Conservation (phyloP, 768 basidiomycete genomes). For the Naematelia aurantialba region DNA sequence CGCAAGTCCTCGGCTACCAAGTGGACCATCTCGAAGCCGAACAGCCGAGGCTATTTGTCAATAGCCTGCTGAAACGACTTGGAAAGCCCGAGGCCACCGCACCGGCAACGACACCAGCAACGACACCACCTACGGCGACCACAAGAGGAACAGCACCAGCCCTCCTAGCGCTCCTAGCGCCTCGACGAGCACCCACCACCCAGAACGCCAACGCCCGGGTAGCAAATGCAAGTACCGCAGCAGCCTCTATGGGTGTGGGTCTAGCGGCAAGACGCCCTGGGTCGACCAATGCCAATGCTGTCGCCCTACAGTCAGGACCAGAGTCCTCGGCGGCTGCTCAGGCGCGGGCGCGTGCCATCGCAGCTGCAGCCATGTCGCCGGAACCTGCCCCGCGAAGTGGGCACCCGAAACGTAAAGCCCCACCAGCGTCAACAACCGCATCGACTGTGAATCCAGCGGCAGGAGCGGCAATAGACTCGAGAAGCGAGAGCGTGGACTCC, state of each 20-base stretch:
- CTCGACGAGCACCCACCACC: too few relatives aligned
- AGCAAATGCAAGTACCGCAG: too few relatives aligned
- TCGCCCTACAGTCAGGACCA: too few relatives aligned
- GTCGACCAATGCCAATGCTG: too few relatives aligned
- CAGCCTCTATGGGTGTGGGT: too few relatives aligned
- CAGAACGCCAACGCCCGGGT: too few relatives aligned
- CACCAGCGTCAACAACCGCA: not conserved
- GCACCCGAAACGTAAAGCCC: not conserved
- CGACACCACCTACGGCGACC: not conserved
- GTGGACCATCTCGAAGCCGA: constrained; percentile 64
- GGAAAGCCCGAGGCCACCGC: constrained; percentile 53
- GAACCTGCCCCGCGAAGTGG: not conserved
- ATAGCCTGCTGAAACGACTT: constrained; percentile 61
- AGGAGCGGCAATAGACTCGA: too few relatives aligned
- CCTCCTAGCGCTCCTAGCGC: too few relatives aligned
- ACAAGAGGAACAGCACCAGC: too few relatives aligned
- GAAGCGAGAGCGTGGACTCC: too few relatives aligned
- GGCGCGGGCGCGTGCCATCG: not conserved
- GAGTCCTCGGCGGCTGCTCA: not conserved
- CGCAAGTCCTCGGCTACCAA: constrained; percentile 53
- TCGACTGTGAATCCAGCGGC: too few relatives aligned
- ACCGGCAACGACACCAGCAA: not conserved
- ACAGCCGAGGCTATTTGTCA: constrained; percentile 62
- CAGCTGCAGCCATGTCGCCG: not conserved
- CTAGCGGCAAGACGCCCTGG: too few relatives aligned